Percentiles rank a stretch among this genome's conserved stretches.
Evolutionary conservation across 179 eudicot species (phyloP).

Genomic region (Heliamphora pulchella): DNA sequence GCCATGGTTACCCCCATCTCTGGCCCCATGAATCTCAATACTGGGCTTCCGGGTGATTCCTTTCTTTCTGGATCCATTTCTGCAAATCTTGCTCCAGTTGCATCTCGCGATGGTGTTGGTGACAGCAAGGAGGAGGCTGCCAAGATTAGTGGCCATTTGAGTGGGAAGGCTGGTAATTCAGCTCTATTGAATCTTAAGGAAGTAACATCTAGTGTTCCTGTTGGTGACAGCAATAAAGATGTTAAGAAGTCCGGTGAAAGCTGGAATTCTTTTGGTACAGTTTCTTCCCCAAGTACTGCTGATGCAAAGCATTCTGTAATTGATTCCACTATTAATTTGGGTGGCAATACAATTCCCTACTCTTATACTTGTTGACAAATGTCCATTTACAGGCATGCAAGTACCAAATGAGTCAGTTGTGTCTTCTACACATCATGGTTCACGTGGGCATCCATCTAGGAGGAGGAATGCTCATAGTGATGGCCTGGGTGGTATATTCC

Average conservation of each 20-base stretch:
- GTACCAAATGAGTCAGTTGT: constrained; percentile 13
- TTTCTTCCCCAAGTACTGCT: constrained; percentile 8
- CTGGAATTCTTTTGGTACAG: constrained; percentile 1
- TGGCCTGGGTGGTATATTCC: constrained; percentile 32
- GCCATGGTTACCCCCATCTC: neutral
- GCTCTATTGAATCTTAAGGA: neutral
- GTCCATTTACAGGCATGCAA: constrained; percentile 39
- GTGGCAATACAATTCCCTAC: neutral
- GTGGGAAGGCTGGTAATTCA: neutral
- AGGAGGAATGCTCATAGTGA: constrained; percentile 21
- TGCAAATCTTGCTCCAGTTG: neutral
- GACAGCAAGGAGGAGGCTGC: constrained; percentile 16
- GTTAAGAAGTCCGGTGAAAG: neutral
- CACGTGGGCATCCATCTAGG: constrained; percentile 18
- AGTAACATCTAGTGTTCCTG: neutral
- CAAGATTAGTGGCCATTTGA: constrained; percentile 6
- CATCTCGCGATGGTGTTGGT: constrained; percentile 9
- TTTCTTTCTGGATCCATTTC: neutral
- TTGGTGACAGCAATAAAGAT: constrained; percentile 6
- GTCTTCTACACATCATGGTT: constrained; percentile 13
- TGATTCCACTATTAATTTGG: neutral
- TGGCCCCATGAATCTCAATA: constrained; percentile 8
- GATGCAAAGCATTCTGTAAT: neutral
- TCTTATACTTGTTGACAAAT: constrained; percentile 14
- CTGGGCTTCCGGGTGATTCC: neutral